Percentiles rank a stretch among this genome's conserved stretches.
These are phyloP conservation scores for maize (Zea mays) DNA, from an alignment of 176 grass and related monocot genomes.

Conservation along the genomic window Zm-B73-REFERENCE-NAM-5.0 NC_050100.1:203940001-203940500, in stretches of 20 bases:
- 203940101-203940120: constrained; percentile 59
- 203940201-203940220: constrained; percentile 80
- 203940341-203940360: constrained; percentile 48
- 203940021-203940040: constrained; percentile 79
- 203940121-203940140: constrained; percentile 64
- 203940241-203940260: constrained; percentile 80
- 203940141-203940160: constrained; percentile 60
- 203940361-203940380: constrained; percentile 49
- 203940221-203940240: constrained; percentile 89
- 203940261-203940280: constrained; percentile 35
- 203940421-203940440: constrained; percentile 56
- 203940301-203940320: constrained; percentile 61
- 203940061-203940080: constrained; percentile 75
- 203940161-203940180: constrained; percentile 79
- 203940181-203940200: constrained; percentile 81
- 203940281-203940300: constrained; percentile 58
- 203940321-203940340: constrained; percentile 64
- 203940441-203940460: constrained; percentile 63
- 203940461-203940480: constrained; percentile 48
- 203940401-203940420: constrained; percentile 62
- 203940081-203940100: constrained; percentile 73
- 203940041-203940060: constrained; percentile 59
- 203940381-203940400: constrained; percentile 56
- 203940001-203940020: constrained; percentile 81
- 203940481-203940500: constrained; percentile 61